Evolutionary conservation across 306 rosid genomes (phyloP).

Genomic region (Fragaria nilgerrensis): DNA sequence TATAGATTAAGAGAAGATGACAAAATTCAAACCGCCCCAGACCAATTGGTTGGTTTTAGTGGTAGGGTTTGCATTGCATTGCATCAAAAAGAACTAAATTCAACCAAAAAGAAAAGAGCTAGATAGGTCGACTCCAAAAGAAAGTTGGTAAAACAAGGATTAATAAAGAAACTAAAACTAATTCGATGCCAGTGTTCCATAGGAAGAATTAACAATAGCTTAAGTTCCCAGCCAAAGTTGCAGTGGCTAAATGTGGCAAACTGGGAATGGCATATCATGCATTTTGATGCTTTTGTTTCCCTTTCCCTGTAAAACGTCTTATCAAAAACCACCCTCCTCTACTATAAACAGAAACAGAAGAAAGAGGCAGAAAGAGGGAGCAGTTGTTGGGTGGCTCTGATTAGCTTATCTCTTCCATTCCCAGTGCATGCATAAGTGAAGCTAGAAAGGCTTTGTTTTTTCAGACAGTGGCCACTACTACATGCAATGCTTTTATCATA

Average conservation of each 20-base stretch:
- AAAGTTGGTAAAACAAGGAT: constrained; percentile 17
- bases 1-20: constrained; percentile 9
- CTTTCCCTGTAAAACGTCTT: constrained; percentile 37
- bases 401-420: constrained; percentile 18
- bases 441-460: neutral
- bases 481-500: constrained; percentile 29
- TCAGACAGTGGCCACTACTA: constrained; percentile 35
- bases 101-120: constrained; percentile 8
- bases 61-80: constrained; percentile 14
- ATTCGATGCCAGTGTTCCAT: constrained; percentile 8
- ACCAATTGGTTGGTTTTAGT: constrained; percentile 20
- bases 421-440: constrained; percentile 7
- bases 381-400: constrained; percentile 16
- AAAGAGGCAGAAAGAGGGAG: neutral
- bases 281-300: constrained; percentile 23
- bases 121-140: neutral
- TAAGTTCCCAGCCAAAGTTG: constrained; percentile 15
- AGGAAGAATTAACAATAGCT: neutral
- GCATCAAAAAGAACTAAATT: constrained; percentile 12
- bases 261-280: constrained; percentile 25
- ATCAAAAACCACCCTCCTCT: constrained; percentile 30
- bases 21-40: constrained; percentile 38
- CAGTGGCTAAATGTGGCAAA: constrained; percentile 39
- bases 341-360: neutral
- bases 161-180: constrained; percentile 16